Conservation (phyloP, 2,329 filamentous ascomycete genomes). For the Venturia aucupariae region DNA sequence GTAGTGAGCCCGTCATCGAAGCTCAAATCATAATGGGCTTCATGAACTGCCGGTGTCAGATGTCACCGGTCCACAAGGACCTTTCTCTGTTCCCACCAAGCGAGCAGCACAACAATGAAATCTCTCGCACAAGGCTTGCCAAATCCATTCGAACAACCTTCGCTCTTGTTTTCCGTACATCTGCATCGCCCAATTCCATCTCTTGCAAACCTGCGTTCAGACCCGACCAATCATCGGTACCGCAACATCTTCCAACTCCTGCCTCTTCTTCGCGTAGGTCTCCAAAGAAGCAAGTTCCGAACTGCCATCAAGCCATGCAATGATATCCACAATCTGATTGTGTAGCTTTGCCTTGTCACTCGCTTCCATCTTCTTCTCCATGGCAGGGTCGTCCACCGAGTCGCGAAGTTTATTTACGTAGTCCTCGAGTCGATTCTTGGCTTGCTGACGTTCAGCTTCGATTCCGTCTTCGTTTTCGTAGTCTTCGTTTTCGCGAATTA, state of each 20-base stretch:
- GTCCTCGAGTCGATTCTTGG: neutral
- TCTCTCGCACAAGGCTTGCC: neutral
- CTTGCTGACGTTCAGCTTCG: neutral
- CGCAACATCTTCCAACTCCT: neutral
- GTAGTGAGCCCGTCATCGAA: too few species aligned
- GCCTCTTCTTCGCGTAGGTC: neutral
- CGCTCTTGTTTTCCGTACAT: too few species aligned
- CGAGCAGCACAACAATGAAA: neutral
- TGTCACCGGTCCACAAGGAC: too few species aligned
- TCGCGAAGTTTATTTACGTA: neutral
- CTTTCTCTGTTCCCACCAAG: too few species aligned
- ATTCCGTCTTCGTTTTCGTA: constrained; percentile 4
- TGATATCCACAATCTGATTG: neutral
- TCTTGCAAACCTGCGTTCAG: neutral
- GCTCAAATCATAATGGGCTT: too few species aligned
- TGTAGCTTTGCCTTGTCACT: neutral
- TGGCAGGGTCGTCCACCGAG: neutral
- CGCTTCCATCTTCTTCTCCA: neutral
- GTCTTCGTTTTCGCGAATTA: neutral
- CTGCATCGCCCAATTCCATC: neutral
- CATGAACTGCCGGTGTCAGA: too few species aligned
- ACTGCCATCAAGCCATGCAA: neutral
- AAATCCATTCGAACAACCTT: neutral
- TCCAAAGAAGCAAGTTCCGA: neutral
- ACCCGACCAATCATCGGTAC: neutral